These are phyloP conservation scores for Boletus insuetus DNA, from an alignment of 768 basidiomycete species.

Conservation along the genomic window DNA sequence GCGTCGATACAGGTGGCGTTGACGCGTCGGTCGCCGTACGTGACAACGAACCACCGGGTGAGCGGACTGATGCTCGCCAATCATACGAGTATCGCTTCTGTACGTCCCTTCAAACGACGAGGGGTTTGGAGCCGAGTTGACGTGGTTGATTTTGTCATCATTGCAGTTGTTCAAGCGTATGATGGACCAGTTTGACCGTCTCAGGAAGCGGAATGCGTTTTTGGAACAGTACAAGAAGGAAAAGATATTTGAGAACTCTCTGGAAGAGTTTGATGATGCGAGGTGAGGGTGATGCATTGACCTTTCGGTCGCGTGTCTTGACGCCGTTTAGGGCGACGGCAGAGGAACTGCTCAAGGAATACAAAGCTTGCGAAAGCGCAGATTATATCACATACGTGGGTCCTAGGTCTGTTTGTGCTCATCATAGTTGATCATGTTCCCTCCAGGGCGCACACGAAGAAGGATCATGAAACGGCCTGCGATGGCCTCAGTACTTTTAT, in stretches of 20 bases:
- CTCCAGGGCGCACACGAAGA: slow-evolving; percentile 36
- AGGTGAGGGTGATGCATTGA: slow-evolving; percentile 48
- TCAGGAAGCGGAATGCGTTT: slow-evolving; percentile 88
- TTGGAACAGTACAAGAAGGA: slow-evolving; percentile 98
- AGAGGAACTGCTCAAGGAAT: slow-evolving; percentile 87
- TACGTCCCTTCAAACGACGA: slow-evolving; percentile 37
- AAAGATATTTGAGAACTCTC: slow-evolving; percentile 86
- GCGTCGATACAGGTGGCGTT: slow-evolving; percentile 97
- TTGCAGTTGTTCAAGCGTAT: slow-evolving; percentile 89
- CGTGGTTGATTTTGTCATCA: not conserved
- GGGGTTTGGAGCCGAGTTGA: not conserved
- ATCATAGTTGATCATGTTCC: not conserved
- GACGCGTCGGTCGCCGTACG: slow-evolving; percentile 86
- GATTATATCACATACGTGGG: slow-evolving; percentile 89
- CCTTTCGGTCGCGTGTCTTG: not conserved
- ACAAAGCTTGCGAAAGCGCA: slow-evolving; percentile 92
- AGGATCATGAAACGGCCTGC: slow-evolving; percentile 15
- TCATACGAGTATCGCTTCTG: slow-evolving; percentile 97
- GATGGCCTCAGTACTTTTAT: not conserved
- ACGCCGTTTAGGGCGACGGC: slow-evolving; percentile 65
- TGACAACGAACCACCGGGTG: slow-evolving; percentile 87
- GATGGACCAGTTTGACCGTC: slow-evolving; percentile 90
- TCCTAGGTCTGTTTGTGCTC: slow-evolving; percentile 2
- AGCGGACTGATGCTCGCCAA: slow-evolving; percentile 99
- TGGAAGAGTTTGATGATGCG: slow-evolving; percentile 98